Base-by-base conservation (phyloP, 164 flowering plant species). In the Vitis amurensis region DNA sequence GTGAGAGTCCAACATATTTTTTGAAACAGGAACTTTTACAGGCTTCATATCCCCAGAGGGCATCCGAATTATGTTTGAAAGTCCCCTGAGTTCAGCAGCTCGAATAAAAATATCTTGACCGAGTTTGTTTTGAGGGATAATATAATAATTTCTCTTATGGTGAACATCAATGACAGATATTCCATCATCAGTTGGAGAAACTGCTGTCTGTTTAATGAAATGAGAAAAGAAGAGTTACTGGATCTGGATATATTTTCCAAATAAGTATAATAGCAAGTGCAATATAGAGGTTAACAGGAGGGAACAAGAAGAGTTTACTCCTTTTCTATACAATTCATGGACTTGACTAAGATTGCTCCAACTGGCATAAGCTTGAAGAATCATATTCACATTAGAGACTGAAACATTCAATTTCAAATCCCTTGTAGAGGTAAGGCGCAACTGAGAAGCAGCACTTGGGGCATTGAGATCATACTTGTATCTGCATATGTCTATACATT, bases 281-380 rank as follows among this genome's bases (percentile, higher is more conserved):
- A 60, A 55, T 15, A 11, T 16, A 61, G 31, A 50, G 19, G 30
- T 44, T 19, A 9, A 59, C 4, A 60, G 58, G 50, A 65, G 56
- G 63, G 30, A 67, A 67, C 11, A 59, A 68, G 37, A 68, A 48
- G 19, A 11, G 55, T 64, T 74, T 76, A 90, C 97, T 68, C 66
- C 76, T 63, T 67, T 77, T 31, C 63, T 79, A 64, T 70, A 53
- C 68, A 87, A 73, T 66, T 82, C 86, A 67, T 90, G 88, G 49
- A 74, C 86, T 70, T 82, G 81, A 55, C 78, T 82, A 65, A 93
- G 89, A 79, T 83, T 89, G 70, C 74, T 89, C 99, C 99, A 95
- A 85, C 98, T 95, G 50, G 92, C 89, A 86, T 95, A 95, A 47
- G 99, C 99, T 90, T 95, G 99, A 69, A 95, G 76, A 53, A 95